phyloP scores from a whole-genome alignment of 108 stramenopile species.

The Pseudonitzschia pungens region DNA sequence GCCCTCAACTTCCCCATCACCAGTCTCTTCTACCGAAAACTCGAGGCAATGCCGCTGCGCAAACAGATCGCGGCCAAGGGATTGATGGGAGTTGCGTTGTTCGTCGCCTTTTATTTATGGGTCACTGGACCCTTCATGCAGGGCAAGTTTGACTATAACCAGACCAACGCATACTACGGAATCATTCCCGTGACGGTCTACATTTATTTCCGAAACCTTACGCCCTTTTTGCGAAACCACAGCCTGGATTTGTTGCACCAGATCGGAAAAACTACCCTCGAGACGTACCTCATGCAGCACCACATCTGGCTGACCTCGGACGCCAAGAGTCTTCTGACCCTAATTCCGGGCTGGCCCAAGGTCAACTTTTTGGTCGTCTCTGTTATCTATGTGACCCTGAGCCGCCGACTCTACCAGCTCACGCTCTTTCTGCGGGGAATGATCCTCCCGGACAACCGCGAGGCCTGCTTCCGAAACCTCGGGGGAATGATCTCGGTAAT shows the following conservation, averaged over 20 bases:
- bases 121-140: constrained; percentile 70
- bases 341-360: constrained; percentile 81
- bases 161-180: constrained; percentile 94
- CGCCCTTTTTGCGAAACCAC: constrained; percentile 78
- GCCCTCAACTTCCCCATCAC: constrained; percentile 89
- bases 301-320: constrained; percentile 95
- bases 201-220: constrained; percentile 93
- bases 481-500: constrained; percentile 37
- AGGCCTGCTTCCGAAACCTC: constrained; percentile 54
- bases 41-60: constrained; percentile 60
- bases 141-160: constrained; percentile 89
- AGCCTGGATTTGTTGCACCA: constrained; percentile 86
- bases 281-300: constrained; percentile 98
- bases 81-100: constrained; percentile 51
- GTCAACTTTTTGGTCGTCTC: constrained; percentile 77
- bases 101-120: constrained; percentile 70
- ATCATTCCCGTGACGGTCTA: constrained; percentile 91
- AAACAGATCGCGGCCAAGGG: constrained; percentile 43
- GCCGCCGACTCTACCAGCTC: constrained; percentile 61
- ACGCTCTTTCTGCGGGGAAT: constrained; percentile 72
- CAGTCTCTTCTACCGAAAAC: constrained; percentile 80
- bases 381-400: constrained; percentile 54
- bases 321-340: constrained; percentile 73
- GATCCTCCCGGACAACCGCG: constrained; percentile 65
- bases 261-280: constrained; percentile 95